Evolutionary conservation across 495 filamentous ascomycete species (phyloP).

Genomic region (Aspergillus saccharolyticus): DNA sequence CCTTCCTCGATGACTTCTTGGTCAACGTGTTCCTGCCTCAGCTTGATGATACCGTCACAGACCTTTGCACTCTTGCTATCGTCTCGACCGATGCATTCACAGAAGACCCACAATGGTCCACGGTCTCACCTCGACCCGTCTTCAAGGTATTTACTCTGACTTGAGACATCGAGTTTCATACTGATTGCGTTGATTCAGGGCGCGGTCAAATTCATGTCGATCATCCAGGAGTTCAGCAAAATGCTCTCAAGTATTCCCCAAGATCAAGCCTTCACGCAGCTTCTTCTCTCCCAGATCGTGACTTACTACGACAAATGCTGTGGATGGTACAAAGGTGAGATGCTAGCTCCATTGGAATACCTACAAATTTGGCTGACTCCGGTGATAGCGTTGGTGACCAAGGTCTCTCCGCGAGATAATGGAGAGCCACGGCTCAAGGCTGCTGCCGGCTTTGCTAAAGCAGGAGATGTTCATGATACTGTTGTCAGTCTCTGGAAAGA

Average conservation of each 20-base stretch:
- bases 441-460: slow-evolving; percentile 65
- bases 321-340: slow-evolving; percentile 74
- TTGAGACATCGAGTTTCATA: neutral
- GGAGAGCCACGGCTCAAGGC: slow-evolving; percentile 56
- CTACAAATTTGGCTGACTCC: too few relatives aligned
- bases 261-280: slow-evolving; percentile 87
- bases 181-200: slow-evolving; percentile 46
- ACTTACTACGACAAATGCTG: slow-evolving; percentile 88
- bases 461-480: slow-evolving; percentile 61
- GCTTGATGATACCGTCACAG: slow-evolving; percentile 88
- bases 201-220: slow-evolving; percentile 78
- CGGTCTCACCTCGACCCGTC: slow-evolving; percentile 72
- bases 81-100: slow-evolving; percentile 84
- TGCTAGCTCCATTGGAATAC: too few relatives aligned
- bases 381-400: slow-evolving; percentile 38
- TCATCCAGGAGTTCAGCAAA: slow-evolving; percentile 84
- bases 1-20: slow-evolving; percentile 96
- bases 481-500: slow-evolving; percentile 59
- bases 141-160: slow-evolving; percentile 55
- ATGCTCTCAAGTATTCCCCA: slow-evolving; percentile 95
- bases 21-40: slow-evolving; percentile 98
- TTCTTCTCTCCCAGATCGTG: slow-evolving; percentile 84
- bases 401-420: slow-evolving; percentile 33
- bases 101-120: slow-evolving; percentile 75
- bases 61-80: slow-evolving; percentile 76